These are phyloP conservation scores for Physocladia obscura DNA, from an alignment of 192 early-diverging fungal genomes.

Conservation along the genomic window DNA sequence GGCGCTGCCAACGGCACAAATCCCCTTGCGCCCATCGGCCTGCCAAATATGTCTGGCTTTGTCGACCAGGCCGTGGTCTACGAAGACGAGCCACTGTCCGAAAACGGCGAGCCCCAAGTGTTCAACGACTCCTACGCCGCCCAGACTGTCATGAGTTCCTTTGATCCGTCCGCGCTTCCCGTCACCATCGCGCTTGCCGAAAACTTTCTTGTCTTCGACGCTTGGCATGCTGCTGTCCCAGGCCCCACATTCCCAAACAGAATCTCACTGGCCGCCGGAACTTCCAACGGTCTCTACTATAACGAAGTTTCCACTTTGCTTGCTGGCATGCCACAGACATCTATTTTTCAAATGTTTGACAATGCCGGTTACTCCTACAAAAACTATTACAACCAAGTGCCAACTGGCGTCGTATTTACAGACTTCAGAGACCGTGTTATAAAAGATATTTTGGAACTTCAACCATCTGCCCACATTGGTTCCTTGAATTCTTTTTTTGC, in stretches of 20 bases:
- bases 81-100: background rate
- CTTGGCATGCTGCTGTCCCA: conserved; percentile 28
- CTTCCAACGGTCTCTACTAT: conserved; percentile 23
- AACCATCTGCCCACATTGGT: background rate
- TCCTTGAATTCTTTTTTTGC: conserved; percentile 16
- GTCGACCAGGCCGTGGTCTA: conserved; percentile 14
- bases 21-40: background rate
- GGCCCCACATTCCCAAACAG: conserved; percentile 43
- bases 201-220: conserved; percentile 37
- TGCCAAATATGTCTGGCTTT: conserved; percentile 34
- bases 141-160: conserved; percentile 22
- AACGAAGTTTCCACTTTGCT: conserved; percentile 1
- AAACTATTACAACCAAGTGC: conserved; percentile 27
- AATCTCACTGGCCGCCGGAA: conserved; percentile 31
- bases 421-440: conserved; percentile 7
- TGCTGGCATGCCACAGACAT: conserved; percentile 25
- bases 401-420: conserved; percentile 23
- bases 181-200: conserved; percentile 27
- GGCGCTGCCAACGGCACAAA: conserved; percentile 5
- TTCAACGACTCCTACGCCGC: background rate
- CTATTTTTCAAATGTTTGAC: conserved; percentile 25
- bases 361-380: conserved; percentile 14
- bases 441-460: background rate
- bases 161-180: conserved; percentile 17
- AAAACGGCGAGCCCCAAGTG: conserved; percentile 5